Base-by-base conservation (phyloP, 2,329 filamentous ascomycete species). In the Nigrospora sphaerica region DNA sequence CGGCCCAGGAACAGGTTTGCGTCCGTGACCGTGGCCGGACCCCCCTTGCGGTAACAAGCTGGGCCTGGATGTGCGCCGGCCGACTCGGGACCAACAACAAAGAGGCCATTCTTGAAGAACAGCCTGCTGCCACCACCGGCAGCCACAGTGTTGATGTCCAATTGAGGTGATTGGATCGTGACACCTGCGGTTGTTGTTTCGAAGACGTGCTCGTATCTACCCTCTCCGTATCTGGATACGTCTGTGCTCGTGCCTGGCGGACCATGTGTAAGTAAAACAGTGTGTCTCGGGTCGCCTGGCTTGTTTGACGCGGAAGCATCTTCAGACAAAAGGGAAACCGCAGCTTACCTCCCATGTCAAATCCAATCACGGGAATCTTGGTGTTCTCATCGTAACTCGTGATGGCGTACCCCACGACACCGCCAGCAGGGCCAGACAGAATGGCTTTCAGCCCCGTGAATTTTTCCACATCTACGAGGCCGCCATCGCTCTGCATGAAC, bases 151-250 rank as follows among this genome's bases (percentile, higher is more conserved):
- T 95, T 95, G 68, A 95, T 95, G 59, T 95, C 90, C 0, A 95
- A 76, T 59, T 95, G 90, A 0, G 91, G 91, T 1, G 87, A 91
- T 58, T 95, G 90, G 28, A 95, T 93, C 0, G 90, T 92, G 1
- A 95, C 88, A n/a, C 91, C 91, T 0, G 91, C 91, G 1, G 89
- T 95, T 0, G 88, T 95, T 0, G 90, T 95, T 66, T 95, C 91
- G 55, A 95, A 95, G 1, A 95, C 89, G 58, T 96, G 91, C 57
- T 95, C 91, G 57, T 95, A 92, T 46, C 88, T 76, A 14, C 91
- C 91, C 45, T 85, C 81, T 6, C 86, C 88, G 57, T 92, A 96
- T 42, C 91, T 76, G 32, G 88, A 95, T 11, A 95, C 88, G 63
- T 96, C 91, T 1, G 91, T 96, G 47, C 85, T 91, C 0, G 91